A percentile compares a stretch with the other conserved stretches of the same genome.
Conservation (phyloP, 2,329 filamentous ascomycete species). For the Colletotrichum tropicicola region DNA sequence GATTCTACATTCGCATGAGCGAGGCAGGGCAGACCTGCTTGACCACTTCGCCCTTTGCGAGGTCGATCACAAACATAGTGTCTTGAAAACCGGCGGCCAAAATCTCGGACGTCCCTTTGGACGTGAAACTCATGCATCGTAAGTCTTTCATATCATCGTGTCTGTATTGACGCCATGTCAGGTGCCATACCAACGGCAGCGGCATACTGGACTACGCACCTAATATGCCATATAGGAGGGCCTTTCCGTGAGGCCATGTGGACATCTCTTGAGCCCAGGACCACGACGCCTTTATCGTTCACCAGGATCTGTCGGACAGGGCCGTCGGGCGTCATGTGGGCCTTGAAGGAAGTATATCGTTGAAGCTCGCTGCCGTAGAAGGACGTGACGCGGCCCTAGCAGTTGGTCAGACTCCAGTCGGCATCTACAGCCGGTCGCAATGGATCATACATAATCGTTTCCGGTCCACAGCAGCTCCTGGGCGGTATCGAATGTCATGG, state of each 20-base stretch:
- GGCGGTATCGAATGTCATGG: conserved; percentile 86
- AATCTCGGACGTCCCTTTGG: conserved; percentile 83
- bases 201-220: conserved; percentile 57
- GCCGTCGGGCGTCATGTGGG: conserved; percentile 77
- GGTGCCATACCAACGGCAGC: conserved; percentile 1
- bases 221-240: conserved; percentile 87
- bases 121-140: conserved; percentile 94
- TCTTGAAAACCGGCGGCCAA: conserved; percentile 88
- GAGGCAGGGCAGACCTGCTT: conserved; percentile 61
- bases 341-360: conserved; percentile 89
- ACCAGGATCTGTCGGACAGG: conserved; percentile 88
- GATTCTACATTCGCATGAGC: not conserved
- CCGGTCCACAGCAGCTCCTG: conserved; percentile 95
- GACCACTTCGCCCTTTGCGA: conserved; percentile 75
- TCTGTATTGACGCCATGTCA: conserved; percentile 46
- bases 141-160: conserved; percentile 84
- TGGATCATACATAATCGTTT: conserved; percentile 79
- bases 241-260: conserved; percentile 90
- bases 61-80: conserved; percentile 81
- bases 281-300: conserved; percentile 89
- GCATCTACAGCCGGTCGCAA: not conserved
- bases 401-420: conserved; percentile 34
- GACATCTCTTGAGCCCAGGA: conserved; percentile 82
- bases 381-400: conserved; percentile 84
- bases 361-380: conserved; percentile 89